A percentile compares a stretch with the other conserved stretches of the same genome.
These are phyloP conservation scores for Dictyostelium purpureum DNA, from an alignment of 78 protist species.

Conservation along the genomic window DNA sequence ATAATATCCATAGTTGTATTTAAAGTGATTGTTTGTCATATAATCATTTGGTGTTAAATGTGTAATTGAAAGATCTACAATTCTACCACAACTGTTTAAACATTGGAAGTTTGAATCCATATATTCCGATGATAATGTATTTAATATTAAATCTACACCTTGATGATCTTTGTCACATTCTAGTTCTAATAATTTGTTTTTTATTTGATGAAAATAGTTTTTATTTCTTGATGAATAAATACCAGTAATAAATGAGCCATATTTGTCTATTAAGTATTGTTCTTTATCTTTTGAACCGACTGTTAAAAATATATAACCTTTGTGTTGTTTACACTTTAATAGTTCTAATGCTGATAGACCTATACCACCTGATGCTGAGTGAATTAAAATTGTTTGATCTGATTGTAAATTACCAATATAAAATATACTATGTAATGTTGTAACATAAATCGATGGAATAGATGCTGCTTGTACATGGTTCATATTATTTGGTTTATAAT, in stretches of 20 bases:
- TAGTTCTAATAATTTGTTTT: neutral
- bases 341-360: slow-evolving; percentile 79
- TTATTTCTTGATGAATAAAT: neutral
- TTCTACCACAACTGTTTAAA: neutral
- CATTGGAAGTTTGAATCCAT: slow-evolving; percentile 6
- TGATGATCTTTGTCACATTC: neutral
- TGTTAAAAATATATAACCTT: neutral
- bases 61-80: slow-evolving; percentile 25
- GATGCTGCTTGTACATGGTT: neutral
- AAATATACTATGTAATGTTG: neutral
- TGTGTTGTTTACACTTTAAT: slow-evolving; percentile 54
- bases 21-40: neutral
- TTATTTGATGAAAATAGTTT: neutral
- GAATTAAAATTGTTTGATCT: neutral
- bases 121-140: neutral
- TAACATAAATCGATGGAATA: neutral
- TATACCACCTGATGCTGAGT: slow-evolving; percentile 4
- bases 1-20: neutral
- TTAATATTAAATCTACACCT: slow-evolving; percentile 27
- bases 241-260: slow-evolving; percentile 17
- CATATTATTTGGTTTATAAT: neutral
- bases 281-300: slow-evolving; percentile 32
- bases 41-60: neutral
- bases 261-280: neutral
- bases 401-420: neutral